Base-by-base conservation (phyloP, 2,329 filamentous ascomycete genomes). In the Fusarium sp. region DNA sequence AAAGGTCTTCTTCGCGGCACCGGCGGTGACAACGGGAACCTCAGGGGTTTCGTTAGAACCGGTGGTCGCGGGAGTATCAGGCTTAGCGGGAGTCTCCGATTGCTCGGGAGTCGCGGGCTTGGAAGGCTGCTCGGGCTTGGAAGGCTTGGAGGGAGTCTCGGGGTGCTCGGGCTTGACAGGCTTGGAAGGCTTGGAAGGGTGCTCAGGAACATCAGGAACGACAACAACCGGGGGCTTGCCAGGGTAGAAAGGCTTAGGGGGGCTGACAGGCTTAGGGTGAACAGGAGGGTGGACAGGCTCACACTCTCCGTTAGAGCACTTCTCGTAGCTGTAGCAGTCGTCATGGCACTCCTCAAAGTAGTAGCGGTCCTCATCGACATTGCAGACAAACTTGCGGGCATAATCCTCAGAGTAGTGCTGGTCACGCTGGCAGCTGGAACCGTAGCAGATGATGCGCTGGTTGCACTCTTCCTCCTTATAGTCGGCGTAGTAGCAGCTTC, bases 361-460 rank as follows among this genome's bases (percentile, higher is more conserved):
- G 75, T 75, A 79, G 24, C 76, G 60, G 6, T 75, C 61, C 49
- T 73, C 75, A 22, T 72, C 65, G 7, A 57, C 51, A 11, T 60
- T 43, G 72, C 79, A 80, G 69, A 76, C 71, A 44, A 74, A 64
- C 63, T 79, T 77, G 70, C 78, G 77, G 51, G 70, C 57, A 24
- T 71, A 58, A 59, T 77, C 65, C 34, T 72, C 73, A 38, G 67
- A 57, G 71, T 74, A 72, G 40, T 71, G 59, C 62, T 72, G 73
- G 19, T 70, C 63, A 13, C 33, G 44, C 13, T 57, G 45, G 69
- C 78, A 80, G 60, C 74, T 67, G 53, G 72, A 72, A 34, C 75
- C 71, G 57, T 69, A 64, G 76, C 77, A 81, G 69, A 75, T 67
- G 54, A 79, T 65, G 72, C 79, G 79, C 57, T 74, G 77, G 54